Conservation (phyloP, 805 yeast species). For the Kregervanrija delftensis region DNA sequence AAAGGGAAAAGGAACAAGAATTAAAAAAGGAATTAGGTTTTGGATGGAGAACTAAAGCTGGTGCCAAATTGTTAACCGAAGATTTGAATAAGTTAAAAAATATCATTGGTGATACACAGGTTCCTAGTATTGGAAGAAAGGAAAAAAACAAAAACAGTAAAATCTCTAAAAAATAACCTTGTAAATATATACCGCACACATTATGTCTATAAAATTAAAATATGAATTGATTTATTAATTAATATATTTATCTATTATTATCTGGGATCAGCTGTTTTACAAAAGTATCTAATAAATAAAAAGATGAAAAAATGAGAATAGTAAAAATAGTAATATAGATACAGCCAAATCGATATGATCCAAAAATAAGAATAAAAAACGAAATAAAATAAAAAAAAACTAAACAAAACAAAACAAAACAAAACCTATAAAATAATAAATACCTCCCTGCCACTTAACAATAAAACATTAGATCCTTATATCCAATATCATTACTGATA, state of each 20-base stretch:
- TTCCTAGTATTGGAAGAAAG: conserved; percentile 2
- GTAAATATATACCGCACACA: not conserved
- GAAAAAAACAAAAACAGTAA: not conserved
- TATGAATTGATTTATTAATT: not conserved
- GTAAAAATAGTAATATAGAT: no score
- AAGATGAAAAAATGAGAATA: no score
- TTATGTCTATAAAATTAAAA: not conserved
- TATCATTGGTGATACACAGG: conserved; percentile 7
- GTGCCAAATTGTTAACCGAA: conserved; percentile 35
- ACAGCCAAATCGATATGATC: no score
- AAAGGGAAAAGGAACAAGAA: conserved; percentile 51
- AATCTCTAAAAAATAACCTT: not conserved
- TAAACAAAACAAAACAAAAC: no score
- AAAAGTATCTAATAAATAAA: no score
- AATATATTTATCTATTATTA: not conserved
- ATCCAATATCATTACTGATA: conserved; percentile 15
- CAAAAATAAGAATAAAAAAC: no score
- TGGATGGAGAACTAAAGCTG: conserved; percentile 52
- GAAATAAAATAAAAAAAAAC: no score
- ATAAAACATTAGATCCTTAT: conserved; percentile 17
- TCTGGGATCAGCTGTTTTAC: no score
- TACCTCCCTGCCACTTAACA: not conserved
- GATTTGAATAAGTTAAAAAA: conserved; percentile 30
- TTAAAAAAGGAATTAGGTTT: conserved; percentile 47
- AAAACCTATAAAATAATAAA: not conserved